These are phyloP conservation scores for Sarocladium kiliense DNA, from an alignment of 2,329 filamentous ascomycete species.

Conservation along the genomic window DNA sequence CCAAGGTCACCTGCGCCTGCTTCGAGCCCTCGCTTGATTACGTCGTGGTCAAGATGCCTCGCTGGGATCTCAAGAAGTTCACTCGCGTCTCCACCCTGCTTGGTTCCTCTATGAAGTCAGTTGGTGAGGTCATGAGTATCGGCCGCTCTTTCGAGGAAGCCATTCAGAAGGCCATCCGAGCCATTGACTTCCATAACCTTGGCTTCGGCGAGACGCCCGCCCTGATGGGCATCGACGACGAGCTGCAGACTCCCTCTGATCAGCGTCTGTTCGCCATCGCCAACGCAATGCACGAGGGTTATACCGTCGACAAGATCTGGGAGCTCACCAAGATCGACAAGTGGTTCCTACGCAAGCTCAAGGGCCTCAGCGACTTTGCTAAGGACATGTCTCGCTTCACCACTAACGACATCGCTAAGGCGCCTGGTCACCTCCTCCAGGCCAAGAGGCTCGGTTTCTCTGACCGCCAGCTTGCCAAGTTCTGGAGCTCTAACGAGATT, in stretches of 20 bases:
- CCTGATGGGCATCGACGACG: constrained; percentile 91
- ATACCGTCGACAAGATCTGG: constrained; percentile 95
- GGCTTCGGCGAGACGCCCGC: constrained; percentile 90
- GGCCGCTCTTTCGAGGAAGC: constrained; percentile 96
- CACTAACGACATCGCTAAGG: constrained; percentile 58
- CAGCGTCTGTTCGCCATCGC: constrained; percentile 96
- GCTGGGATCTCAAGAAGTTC: constrained; percentile 99
- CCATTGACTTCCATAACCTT: constrained; percentile 91
- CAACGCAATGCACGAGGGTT: constrained; percentile 93
- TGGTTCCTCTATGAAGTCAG: constrained; percentile 98
- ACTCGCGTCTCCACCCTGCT: constrained; percentile 92
- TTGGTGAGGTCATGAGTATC: constrained; percentile 98
- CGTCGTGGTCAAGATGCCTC: constrained; percentile 96
- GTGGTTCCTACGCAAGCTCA: constrained; percentile 93
- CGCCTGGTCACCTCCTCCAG: constrained; percentile 63
- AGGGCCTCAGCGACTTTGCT: constrained; percentile 84
- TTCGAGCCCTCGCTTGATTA: constrained; percentile 99
- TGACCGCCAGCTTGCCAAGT: constrained; percentile 88
- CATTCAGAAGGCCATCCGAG: constrained; percentile 95
- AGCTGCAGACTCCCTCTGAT: constrained; percentile 94
- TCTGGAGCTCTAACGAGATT: constrained; percentile 91
- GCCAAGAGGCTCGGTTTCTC: constrained; percentile 94
- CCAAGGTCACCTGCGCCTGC: constrained; percentile 91
- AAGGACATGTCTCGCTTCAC: constrained; percentile 68
- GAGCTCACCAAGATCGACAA: constrained; percentile 98